Conservation (phyloP, 768 basidiomycete genomes). For the Agrocybe praecox region DNA sequence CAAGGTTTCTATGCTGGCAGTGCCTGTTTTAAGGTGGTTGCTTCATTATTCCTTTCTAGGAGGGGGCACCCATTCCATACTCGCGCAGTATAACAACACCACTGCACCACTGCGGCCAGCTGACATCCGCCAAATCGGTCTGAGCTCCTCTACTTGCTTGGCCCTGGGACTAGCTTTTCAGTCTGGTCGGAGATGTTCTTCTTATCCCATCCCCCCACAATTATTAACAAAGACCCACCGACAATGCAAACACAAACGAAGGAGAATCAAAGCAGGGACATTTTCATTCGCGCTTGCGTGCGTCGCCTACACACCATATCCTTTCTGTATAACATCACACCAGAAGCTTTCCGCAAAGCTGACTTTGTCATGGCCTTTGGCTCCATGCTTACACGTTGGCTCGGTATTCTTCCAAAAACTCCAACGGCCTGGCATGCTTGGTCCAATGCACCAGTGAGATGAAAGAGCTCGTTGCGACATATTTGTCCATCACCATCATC, state of each 20-base stretch:
- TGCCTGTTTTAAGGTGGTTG: constrained; percentile 22
- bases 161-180: constrained; percentile 21
- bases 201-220: constrained; percentile 19
- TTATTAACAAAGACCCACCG: constrained; percentile 10
- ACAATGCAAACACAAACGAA: constrained; percentile 6
- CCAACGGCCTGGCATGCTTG: constrained; percentile 9
- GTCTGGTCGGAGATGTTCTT: constrained; percentile 24
- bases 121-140: constrained; percentile 1
- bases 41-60: constrained; percentile 24
- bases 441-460: constrained; percentile 19
- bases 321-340: constrained; percentile 4
- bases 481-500: constrained; percentile 21
- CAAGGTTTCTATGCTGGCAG: constrained; percentile 21
- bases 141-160: constrained; percentile 12
- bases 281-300: constrained; percentile 23
- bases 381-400: constrained; percentile 10
- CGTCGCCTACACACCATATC: constrained; percentile 20
- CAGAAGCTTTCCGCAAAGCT: constrained; percentile 8
- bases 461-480: constrained; percentile 15
- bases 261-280: constrained; percentile 21
- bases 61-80: constrained; percentile 14
- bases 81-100: neutral
- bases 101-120: too few species aligned
- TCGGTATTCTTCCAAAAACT: constrained; percentile 20
- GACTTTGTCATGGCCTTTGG: constrained; percentile 18